These are phyloP conservation scores for Tremella fuciformis DNA, from an alignment of 768 basidiomycete species.

Conservation along the genomic window DNA sequence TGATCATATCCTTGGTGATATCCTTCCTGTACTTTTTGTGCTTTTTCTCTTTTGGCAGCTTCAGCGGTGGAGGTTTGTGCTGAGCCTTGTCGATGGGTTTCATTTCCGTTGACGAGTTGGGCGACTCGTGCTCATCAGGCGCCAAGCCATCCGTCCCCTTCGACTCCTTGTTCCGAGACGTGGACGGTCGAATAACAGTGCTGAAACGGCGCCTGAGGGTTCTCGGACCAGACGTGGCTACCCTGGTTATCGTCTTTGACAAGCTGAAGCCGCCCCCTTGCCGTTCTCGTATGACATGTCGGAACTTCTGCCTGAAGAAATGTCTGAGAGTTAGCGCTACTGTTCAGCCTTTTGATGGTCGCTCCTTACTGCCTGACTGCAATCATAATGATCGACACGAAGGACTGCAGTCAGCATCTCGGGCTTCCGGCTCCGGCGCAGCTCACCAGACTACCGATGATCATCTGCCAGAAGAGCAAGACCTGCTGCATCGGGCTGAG, in stretches of 20 bases:
- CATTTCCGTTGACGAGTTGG: constrained; percentile 27
- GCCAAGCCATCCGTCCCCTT: neutral
- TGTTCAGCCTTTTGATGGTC: neutral
- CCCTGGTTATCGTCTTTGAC: constrained; percentile 31
- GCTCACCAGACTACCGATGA: constrained; percentile 48
- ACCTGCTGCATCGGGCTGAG: constrained; percentile 50
- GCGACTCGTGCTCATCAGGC: neutral
- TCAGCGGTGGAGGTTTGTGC: neutral
- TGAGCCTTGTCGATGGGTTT: constrained; percentile 15
- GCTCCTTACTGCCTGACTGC: constrained; percentile 39
- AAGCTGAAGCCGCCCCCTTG: constrained; percentile 27
- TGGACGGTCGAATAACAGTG: constrained; percentile 2
- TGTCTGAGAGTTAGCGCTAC: constrained; percentile 13
- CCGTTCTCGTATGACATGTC: constrained; percentile 41
- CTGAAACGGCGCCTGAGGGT: constrained; percentile 33
- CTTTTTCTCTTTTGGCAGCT: constrained; percentile 25
- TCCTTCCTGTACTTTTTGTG: constrained; percentile 35
- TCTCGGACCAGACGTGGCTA: constrained; percentile 19
- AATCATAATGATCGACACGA: constrained; percentile 51
- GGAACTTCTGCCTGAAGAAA: constrained; percentile 48
- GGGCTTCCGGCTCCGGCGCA: neutral
- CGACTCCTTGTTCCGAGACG: too few relatives aligned
- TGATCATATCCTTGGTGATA: constrained; percentile 51
- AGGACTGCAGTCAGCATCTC: constrained; percentile 21
- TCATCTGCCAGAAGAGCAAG: constrained; percentile 60